Conservation (phyloP, 257 asterid species). For the Petrea volubilis region DNA sequence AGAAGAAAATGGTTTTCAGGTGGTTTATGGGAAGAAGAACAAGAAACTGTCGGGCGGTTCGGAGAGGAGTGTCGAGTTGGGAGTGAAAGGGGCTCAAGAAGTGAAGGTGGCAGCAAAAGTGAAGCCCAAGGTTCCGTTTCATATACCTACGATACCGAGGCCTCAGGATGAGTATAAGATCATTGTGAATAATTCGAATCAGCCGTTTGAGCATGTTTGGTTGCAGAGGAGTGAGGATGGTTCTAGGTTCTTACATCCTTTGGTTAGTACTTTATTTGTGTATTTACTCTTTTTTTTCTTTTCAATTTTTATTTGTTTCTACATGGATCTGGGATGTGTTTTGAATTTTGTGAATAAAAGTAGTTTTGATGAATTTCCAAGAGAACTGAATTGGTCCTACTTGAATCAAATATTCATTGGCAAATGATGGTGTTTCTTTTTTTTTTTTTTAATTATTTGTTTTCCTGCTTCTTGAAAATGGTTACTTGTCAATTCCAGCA, state of each 20-base stretch:
- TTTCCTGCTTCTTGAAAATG: neutral
- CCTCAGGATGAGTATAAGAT: constrained; percentile 91
- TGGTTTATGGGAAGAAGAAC: constrained; percentile 73
- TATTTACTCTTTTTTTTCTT: neutral
- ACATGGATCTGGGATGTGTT: neutral
- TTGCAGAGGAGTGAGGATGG: constrained; percentile 80
- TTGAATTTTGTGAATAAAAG: neutral
- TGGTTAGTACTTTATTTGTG: constrained; percentile 51
- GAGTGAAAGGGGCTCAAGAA: constrained; percentile 37
- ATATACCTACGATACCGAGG: constrained; percentile 59
- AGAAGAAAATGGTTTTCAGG: constrained; percentile 67
- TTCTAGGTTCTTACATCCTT: constrained; percentile 61
- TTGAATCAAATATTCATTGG: neutral
- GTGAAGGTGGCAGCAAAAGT: constrained; percentile 65
- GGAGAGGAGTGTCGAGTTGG: constrained; percentile 37
- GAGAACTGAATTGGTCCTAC: constrained; percentile 2
- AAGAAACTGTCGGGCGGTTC: constrained; percentile 35
- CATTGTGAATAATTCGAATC: constrained; percentile 72
- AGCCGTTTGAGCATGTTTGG: constrained; percentile 94
- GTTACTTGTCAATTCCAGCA: neutral
- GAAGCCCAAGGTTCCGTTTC: constrained; percentile 88
- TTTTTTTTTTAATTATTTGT: neutral
- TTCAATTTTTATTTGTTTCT: neutral
- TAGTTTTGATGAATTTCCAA: neutral
- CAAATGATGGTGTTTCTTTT: neutral